Percentiles rank a stretch among this genome's conserved stretches.
Evolutionary conservation across 768 basidiomycete species (phyloP).

Genomic region (Auriculariales sp.): DNA sequence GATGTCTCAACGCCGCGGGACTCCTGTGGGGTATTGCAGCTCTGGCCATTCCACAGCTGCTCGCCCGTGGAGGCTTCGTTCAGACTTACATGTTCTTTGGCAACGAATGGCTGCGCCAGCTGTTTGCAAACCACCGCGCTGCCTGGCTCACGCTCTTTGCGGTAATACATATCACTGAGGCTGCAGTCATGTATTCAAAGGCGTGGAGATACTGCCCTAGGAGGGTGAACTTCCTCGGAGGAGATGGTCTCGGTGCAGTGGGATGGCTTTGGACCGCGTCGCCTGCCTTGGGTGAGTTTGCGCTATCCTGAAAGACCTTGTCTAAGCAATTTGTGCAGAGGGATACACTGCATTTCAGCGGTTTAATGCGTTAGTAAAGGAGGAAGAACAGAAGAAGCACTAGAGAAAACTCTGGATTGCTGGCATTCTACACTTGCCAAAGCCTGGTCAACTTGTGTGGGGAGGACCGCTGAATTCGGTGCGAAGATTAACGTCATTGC

Average conservation of each 20-base stretch:
- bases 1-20: not conserved
- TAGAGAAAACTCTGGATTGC: too few species aligned
- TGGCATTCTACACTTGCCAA: too few species aligned
- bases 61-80: not conserved
- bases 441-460: too few species aligned
- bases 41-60: not conserved
- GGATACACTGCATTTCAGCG: not conserved
- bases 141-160: not conserved
- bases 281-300: not conserved
- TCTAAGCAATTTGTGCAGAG: not conserved
- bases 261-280: not conserved
- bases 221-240: not conserved
- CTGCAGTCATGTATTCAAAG: not conserved
- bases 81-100: not conserved
- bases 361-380: not conserved
- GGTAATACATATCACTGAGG: not conserved
- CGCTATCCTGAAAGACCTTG: not conserved
- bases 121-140: not conserved
- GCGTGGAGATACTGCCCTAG: not conserved
- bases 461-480: too few species aligned
- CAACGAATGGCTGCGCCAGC: not conserved
- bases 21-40: not conserved
- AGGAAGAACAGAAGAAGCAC: too few species aligned
- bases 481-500: too few species aligned
- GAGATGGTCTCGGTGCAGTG: not conserved